These are phyloP conservation scores for Mycena venus DNA, from an alignment of 768 basidiomycete genomes.

Conservation along the genomic window DNA sequence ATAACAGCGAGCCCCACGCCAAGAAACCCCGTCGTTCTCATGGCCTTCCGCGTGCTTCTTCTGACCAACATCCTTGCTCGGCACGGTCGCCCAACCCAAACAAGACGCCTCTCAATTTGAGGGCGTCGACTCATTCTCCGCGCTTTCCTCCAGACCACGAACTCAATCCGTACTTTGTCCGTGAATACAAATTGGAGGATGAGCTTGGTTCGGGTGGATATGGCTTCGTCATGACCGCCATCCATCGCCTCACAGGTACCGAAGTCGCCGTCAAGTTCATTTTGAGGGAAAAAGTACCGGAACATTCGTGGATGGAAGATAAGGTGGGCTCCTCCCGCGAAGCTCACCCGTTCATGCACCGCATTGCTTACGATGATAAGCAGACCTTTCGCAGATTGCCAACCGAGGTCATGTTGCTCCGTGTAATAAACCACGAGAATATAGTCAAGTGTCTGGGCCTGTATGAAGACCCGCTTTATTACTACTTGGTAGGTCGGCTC, in stretches of 20 bases:
- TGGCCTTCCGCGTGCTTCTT: constrained; percentile 18
- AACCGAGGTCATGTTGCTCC: constrained; percentile 84
- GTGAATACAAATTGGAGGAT: constrained; percentile 72
- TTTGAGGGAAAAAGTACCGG: constrained; percentile 76
- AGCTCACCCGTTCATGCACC: background rate
- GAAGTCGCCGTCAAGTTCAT: constrained; percentile 98
- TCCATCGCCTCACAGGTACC: constrained; percentile 65
- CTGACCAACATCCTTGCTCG: constrained; percentile 8
- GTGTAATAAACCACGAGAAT: constrained; percentile 59
- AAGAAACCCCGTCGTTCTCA: background rate
- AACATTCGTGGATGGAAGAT: constrained; percentile 52
- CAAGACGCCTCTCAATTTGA: constrained; percentile 30
- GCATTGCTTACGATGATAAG: constrained; percentile 60
- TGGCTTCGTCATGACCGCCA: constrained; percentile 93
- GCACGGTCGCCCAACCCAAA: background rate
- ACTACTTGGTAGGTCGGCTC: constrained; percentile 79
- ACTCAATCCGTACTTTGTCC: constrained; percentile 72
- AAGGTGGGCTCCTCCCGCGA: constrained; percentile 13
- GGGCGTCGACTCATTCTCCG: constrained; percentile 53
- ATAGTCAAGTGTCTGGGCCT: constrained; percentile 46
- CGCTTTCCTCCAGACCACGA: constrained; percentile 74
- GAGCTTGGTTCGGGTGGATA: constrained; percentile 94
- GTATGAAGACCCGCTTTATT: constrained; percentile 87
- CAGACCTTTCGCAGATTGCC: constrained; percentile 72
- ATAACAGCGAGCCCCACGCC: constrained; percentile 27